Conservation (phyloP, 192 early-diverging fungal genomes). For the Backusella australiensis region DNA sequence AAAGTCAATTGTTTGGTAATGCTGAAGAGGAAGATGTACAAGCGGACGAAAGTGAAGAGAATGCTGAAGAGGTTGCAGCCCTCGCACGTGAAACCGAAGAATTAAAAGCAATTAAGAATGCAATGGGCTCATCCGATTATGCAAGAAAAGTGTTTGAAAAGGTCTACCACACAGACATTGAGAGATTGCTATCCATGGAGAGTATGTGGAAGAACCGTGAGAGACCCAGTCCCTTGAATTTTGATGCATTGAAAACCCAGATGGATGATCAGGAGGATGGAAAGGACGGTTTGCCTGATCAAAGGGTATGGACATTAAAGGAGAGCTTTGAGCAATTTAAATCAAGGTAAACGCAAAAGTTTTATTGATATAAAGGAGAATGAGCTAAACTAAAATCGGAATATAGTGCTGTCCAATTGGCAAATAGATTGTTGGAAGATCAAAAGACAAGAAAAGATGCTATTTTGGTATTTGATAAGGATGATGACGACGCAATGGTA, state of each 20-base stretch:
- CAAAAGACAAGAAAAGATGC: conserved; percentile 48
- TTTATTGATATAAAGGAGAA: neutral
- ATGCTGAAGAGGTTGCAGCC: conserved; percentile 68
- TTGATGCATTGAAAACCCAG: conserved; percentile 36
- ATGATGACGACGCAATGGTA: conserved; percentile 84
- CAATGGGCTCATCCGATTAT: conserved; percentile 59
- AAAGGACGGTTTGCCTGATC: conserved; percentile 54
- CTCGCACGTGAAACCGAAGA: conserved; percentile 74
- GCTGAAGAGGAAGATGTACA: conserved; percentile 36
- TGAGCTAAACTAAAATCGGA: neutral
- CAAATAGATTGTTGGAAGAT: conserved; percentile 42
- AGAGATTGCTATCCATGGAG: conserved; percentile 76
- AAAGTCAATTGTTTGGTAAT: conserved; percentile 75
- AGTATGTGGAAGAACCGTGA: conserved; percentile 85
- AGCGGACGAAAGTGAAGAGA: neutral
- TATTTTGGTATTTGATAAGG: conserved; percentile 88
- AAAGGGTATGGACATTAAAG: conserved; percentile 64
- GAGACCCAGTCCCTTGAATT: conserved; percentile 69
- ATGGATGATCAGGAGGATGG: conserved; percentile 23
- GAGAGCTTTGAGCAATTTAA: conserved; percentile 73
- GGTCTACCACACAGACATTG: conserved; percentile 82
- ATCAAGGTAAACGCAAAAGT: conserved; percentile 51
- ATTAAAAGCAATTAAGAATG: conserved; percentile 63
- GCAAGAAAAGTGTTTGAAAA: conserved; percentile 67
- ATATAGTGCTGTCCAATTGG: conserved; percentile 52